Evolutionary conservation across 2,329 filamentous ascomycete species (phyloP).

Genomic region (Xylaria sp.): DNA sequence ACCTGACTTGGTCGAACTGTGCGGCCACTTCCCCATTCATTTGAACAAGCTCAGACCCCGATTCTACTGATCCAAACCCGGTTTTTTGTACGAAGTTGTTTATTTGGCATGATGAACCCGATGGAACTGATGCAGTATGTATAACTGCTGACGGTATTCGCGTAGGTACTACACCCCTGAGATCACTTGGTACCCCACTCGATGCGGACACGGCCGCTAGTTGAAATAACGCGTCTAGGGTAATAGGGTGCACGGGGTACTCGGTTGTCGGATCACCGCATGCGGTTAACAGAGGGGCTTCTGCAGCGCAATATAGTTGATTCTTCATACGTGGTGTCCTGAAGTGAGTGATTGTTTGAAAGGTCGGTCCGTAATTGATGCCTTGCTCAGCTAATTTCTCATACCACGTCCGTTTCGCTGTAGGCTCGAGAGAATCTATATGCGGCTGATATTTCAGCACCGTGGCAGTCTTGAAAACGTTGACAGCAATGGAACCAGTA

Average conservation of each 20-base stretch:
- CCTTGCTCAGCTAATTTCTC: slow-evolving; percentile 14
- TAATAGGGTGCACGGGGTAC: slow-evolving; percentile 18
- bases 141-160: slow-evolving; percentile 2
- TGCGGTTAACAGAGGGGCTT: slow-evolving; percentile 6
- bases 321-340: slow-evolving; percentile 7
- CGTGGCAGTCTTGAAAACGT: background rate
- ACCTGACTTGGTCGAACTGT: slow-evolving; percentile 6
- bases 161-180: slow-evolving; percentile 19
- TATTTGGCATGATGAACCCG: background rate
- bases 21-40: slow-evolving; percentile 1
- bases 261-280: background rate
- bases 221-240: slow-evolving; percentile 8
- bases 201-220: background rate
- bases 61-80: slow-evolving; percentile 16
- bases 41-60: slow-evolving; percentile 14
- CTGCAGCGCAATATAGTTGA: background rate
- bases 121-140: background rate
- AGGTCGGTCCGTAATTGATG: slow-evolving; percentile 22
- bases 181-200: slow-evolving; percentile 10
- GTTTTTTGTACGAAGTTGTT: background rate
- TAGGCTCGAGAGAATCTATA: slow-evolving; percentile 8
- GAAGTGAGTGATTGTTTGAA: slow-evolving; percentile 20
- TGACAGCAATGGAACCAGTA: slow-evolving; percentile 10
- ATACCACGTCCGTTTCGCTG: slow-evolving; percentile 26
- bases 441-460: slow-evolving; percentile 1